phyloP scores from a whole-genome alignment of 2,329 filamentous ascomycete genomes.

The Stenocarpella maydis region DNA sequence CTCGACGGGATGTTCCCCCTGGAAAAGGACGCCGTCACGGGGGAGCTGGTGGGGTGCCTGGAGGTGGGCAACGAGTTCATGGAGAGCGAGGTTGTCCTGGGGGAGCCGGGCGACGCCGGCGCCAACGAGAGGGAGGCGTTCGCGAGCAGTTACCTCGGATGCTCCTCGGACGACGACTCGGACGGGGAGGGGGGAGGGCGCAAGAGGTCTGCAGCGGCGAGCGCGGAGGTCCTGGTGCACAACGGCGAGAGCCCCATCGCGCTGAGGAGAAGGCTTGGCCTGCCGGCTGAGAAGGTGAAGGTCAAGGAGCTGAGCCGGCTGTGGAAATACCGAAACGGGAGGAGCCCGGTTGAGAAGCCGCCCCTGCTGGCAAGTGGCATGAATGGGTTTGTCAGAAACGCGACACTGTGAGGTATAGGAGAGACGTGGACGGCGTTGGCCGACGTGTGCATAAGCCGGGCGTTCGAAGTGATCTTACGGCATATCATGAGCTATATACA shows the following conservation, averaged over 20 bases:
- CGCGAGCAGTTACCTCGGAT: conserved; percentile 56
- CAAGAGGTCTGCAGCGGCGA: neutral
- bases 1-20: conserved; percentile 69
- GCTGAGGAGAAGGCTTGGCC: conserved; percentile 39
- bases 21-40: conserved; percentile 50
- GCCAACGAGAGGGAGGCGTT: conserved; percentile 56
- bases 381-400: conserved; percentile 26
- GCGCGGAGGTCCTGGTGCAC: conserved; percentile 41
- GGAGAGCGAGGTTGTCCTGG: conserved; percentile 62
- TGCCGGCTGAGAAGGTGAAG: conserved; percentile 48
- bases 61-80: conserved; percentile 62
- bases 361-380: conserved; percentile 44
- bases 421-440: too few species aligned
- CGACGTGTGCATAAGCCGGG: neutral
- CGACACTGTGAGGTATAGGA: neutral
- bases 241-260: conserved; percentile 40
- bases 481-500: neutral
- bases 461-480: neutral
- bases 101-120: conserved; percentile 53
- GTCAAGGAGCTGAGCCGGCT: conserved; percentile 69
- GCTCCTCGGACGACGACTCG: conserved; percentile 49
- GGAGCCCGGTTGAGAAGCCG: conserved; percentile 55
- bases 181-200: conserved; percentile 45
- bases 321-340: conserved; percentile 70
- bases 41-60: conserved; percentile 48